Base-by-base conservation (phyloP, 139 green algal species). In the Nannochloris sp. region DNA sequence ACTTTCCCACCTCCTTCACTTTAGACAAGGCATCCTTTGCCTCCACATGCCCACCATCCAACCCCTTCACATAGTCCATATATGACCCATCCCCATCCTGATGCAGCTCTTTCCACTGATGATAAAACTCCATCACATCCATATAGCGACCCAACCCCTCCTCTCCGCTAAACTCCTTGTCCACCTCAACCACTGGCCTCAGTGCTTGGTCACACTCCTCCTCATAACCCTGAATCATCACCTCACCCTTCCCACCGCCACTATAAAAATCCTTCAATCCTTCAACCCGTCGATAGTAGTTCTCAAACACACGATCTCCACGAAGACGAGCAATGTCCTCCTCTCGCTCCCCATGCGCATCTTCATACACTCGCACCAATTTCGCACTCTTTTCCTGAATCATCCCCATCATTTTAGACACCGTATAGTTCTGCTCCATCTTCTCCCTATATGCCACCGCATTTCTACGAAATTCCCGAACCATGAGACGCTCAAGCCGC, bases 251-350 rank as follows among this genome's bases (percentile, higher is more conserved):
- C 14, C 81, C 76, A 67, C 88, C 86, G 43, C 75, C 72, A 50
- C 81, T 66, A 72, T 96, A 79, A 68, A 93, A 96, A 15, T 93
- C 86, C 3, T 78, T 73, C 46, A 94, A 74, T 49, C 98, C 91
- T 55, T 92, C 93, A 23, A 98, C 61, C 1, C 92, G 82, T 19
- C 92, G 83, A 59, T 97, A 97, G 73, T 95, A 98, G 4, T 81
- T 85, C 59, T 75, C 59, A 57, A 77, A 73, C 12, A 66, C 59
- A 58, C 90, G 77, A 31, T 81, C 74, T 2, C 75, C 75, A 4
- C 79, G 85, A 37, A 97, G 61, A 2, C 75, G 70, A 24, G 84
- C 87, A 67, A 97, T 95, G 58, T 98, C 92, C 61, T 96, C 85
- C 55, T 84, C 85, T 3, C 92, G 64, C 0, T 80, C 69, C 0